These are phyloP conservation scores for Fusarium sp. DNA, from an alignment of 2,329 filamentous ascomycete genomes.

Conservation along the genomic window DNA sequence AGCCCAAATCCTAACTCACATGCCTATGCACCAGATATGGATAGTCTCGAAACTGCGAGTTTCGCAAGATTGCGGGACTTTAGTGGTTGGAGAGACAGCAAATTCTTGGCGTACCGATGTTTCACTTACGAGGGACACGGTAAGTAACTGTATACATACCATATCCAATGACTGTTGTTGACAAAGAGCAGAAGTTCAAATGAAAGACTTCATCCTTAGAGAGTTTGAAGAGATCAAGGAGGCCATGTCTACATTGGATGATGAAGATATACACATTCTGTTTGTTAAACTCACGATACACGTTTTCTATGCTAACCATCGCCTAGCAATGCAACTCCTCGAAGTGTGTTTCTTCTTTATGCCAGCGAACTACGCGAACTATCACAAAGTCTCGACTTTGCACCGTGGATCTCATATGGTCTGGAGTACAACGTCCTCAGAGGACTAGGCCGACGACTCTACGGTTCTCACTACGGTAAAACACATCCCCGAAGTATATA, in stretches of 20 bases:
- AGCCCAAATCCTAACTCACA: background rate
- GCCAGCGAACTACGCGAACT: background rate
- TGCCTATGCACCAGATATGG: background rate
- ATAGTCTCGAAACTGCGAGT: background rate
- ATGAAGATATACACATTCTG: too few relatives aligned
- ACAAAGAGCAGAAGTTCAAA: background rate
- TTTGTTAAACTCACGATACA: too few relatives aligned
- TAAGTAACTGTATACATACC: background rate
- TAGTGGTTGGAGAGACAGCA: background rate
- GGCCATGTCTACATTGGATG: too few relatives aligned
- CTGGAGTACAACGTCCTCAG: background rate
- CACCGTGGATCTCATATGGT: background rate
- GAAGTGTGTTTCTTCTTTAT: background rate
- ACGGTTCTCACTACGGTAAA: background rate
- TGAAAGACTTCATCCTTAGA: background rate
- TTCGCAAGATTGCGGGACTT: background rate
- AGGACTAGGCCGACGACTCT: background rate
- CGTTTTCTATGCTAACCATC: background rate
- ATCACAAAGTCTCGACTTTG: background rate
- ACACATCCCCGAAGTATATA: too few relatives aligned
- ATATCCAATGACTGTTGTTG: background rate
- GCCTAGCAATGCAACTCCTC: background rate
- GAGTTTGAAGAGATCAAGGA: too few relatives aligned
- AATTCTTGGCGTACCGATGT: background rate
- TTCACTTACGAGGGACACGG: background rate